phyloP scores from a whole-genome alignment of 2,329 filamentous ascomycete genomes.

The Botryosphaeria dothidea region DNA sequence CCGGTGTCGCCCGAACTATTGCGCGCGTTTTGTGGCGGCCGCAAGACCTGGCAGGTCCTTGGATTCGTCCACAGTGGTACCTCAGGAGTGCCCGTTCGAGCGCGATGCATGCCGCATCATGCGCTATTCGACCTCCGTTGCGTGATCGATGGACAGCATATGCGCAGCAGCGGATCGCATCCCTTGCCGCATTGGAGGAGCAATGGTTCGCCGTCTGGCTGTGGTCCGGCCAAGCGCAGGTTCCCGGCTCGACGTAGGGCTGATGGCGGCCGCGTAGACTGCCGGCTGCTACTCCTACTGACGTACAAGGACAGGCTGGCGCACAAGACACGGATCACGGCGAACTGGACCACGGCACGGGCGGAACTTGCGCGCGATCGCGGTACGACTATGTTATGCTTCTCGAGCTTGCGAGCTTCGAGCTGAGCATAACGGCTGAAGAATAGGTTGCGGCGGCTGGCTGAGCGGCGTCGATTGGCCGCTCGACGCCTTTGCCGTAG shows the following conservation, averaged over 20 bases:
- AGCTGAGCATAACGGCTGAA: not conserved
- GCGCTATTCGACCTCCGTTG: not conserved
- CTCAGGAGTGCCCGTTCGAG: not conserved
- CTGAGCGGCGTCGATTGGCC: not conserved
- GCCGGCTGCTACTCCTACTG: not conserved
- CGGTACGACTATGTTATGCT: not conserved
- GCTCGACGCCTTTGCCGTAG: not conserved
- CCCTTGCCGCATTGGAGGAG: not conserved
- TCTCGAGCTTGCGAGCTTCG: not conserved
- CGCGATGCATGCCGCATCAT: not conserved
- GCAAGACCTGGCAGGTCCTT: not conserved
- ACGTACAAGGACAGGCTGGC: not conserved
- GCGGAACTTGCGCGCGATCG: not conserved
- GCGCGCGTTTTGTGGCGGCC: slow-evolving; percentile 9
- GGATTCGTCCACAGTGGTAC: not conserved
- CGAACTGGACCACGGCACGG: not conserved
- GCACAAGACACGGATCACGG: not conserved
- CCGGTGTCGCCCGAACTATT: not conserved
- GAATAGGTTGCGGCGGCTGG: not conserved
- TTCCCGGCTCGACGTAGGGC: not conserved
- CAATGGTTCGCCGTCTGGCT: not conserved
- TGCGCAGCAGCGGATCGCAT: not conserved
- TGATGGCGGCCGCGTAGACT: not conserved
- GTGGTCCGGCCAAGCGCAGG: not conserved
- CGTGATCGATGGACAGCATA: not conserved